These are phyloP conservation scores for Metschnikowia borealis DNA, from an alignment of 805 yeast genomes.

Conservation along the genomic window DNA sequence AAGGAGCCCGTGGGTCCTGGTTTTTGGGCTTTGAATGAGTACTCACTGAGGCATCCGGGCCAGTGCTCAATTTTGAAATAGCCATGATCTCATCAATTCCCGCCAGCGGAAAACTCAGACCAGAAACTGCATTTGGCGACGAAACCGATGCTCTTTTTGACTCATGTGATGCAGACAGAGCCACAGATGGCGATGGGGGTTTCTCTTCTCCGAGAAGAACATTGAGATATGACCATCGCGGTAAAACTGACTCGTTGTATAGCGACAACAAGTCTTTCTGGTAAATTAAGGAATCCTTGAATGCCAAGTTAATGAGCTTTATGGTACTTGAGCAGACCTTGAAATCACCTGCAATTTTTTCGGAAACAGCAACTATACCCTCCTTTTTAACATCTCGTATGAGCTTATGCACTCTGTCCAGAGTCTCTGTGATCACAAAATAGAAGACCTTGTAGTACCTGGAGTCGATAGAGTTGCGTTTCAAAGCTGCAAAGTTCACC, in stretches of 20 bases:
- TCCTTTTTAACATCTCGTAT: conserved; percentile 10
- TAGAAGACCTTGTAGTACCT: conserved; percentile 8
- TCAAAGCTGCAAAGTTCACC: conserved; percentile 5
- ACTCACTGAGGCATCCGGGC: background rate
- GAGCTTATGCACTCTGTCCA: conserved; percentile 5
- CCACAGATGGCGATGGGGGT: background rate
- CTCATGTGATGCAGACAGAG: background rate
- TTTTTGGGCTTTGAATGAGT: background rate
- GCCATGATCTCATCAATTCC: conserved; percentile 1
- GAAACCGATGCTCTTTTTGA: background rate
- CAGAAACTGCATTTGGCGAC: background rate
- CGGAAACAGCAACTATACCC: conserved; percentile 16
- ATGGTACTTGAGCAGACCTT: conserved; percentile 38
- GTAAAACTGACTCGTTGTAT: conserved; percentile 10
- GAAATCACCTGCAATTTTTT: conserved; percentile 31
- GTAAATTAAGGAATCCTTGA: conserved; percentile 35
- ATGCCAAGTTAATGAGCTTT: conserved; percentile 31
- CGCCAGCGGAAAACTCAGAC: conserved; percentile 2
- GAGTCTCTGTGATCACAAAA: conserved; percentile 8
- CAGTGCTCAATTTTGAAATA: background rate
- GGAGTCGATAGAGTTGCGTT: conserved; percentile 8
- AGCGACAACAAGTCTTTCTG: conserved; percentile 17
- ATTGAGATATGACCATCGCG: conserved; percentile 13
- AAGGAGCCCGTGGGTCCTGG: background rate
- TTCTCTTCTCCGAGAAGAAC: conserved; percentile 2